Percentiles rank a stretch among this genome's conserved stretches.
Conservation (phyloP, 352 stramenopile genomes). For the Pythium scleroteichum region DNA sequence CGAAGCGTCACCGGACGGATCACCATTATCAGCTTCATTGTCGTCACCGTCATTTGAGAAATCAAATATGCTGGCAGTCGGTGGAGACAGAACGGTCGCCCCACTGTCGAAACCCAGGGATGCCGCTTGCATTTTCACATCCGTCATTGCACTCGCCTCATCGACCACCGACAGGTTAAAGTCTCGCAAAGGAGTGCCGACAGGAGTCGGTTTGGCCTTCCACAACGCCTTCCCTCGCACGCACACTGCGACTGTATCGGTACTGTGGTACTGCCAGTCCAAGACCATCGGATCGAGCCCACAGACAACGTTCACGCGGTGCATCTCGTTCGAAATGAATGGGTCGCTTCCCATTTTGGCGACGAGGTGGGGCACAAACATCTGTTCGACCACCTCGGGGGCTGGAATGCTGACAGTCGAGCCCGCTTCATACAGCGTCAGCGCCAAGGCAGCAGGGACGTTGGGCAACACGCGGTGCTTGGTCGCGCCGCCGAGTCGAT, state of each 20-base stretch:
- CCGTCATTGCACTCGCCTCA: neutral
- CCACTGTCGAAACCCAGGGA: slow-evolving; percentile 9
- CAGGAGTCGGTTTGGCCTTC: slow-evolving; percentile 23
- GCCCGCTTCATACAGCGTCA: slow-evolving; percentile 12
- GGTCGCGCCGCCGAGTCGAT: too few relatives aligned
- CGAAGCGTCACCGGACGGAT: neutral
- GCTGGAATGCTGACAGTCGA: neutral
- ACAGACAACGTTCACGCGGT: slow-evolving; percentile 21
- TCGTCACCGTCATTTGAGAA: slow-evolving; percentile 32
- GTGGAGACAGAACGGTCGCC: neutral
- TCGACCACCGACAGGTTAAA: slow-evolving; percentile 27
- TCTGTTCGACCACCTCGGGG: neutral
- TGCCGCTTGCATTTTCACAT: slow-evolving; percentile 1
- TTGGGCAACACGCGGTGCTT: neutral
- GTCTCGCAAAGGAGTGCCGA: slow-evolving; percentile 28
- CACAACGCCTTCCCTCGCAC: slow-evolving; percentile 36
- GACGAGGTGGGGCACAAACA: slow-evolving; percentile 16
- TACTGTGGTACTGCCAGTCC: slow-evolving; percentile 47
- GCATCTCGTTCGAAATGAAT: slow-evolving; percentile 13
- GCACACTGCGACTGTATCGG: slow-evolving; percentile 43
- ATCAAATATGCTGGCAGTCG: slow-evolving; percentile 9
- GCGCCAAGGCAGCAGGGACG: neutral
- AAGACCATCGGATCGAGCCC: slow-evolving; percentile 4
- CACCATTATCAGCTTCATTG: slow-evolving; percentile 6
- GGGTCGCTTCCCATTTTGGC: slow-evolving; percentile 5